phyloP scores from a whole-genome alignment of 2,329 filamentous ascomycete genomes.

The Fusarium incarnatum region DNA sequence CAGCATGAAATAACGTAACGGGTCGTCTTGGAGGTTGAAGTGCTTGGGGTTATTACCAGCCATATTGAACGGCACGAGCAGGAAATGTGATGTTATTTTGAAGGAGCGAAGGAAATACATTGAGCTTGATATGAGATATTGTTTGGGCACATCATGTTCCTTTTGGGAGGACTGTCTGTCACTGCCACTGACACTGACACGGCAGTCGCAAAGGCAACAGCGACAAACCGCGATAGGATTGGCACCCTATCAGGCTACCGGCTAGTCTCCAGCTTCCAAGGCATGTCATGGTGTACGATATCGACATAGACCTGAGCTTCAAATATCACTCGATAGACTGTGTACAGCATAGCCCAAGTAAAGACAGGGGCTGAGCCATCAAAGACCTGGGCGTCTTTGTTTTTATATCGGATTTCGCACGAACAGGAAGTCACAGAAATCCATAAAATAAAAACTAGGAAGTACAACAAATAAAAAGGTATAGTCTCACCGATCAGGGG shows the following conservation, averaged over 20 bases:
- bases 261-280: not conserved
- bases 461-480: not conserved
- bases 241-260: not conserved
- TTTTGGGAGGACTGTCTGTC: not conserved
- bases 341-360: not conserved
- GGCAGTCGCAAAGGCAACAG: not conserved
- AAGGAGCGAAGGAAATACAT: not conserved
- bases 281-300: not conserved
- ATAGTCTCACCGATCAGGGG: conserved; percentile 64
- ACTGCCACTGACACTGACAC: conserved; percentile 24
- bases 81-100: not conserved
- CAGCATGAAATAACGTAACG: conserved; percentile 47
- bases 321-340: not conserved
- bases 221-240: not conserved
- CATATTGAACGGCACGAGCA: conserved; percentile 40
- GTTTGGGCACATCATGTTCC: not conserved
- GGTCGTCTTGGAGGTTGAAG: conserved; percentile 53
- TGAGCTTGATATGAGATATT: not conserved
- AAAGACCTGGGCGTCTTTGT: not conserved
- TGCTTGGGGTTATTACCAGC: conserved; percentile 55
- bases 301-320: not conserved
- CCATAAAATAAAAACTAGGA: not conserved
- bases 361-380: not conserved
- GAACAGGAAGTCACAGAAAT: not conserved
- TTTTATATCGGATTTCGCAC: not conserved